Percentiles rank a stretch among this genome's conserved stretches.
These are phyloP conservation scores for Elongisporangium prolatum DNA, from an alignment of 352 stramenopile genomes.

Conservation along the genomic window DNA sequence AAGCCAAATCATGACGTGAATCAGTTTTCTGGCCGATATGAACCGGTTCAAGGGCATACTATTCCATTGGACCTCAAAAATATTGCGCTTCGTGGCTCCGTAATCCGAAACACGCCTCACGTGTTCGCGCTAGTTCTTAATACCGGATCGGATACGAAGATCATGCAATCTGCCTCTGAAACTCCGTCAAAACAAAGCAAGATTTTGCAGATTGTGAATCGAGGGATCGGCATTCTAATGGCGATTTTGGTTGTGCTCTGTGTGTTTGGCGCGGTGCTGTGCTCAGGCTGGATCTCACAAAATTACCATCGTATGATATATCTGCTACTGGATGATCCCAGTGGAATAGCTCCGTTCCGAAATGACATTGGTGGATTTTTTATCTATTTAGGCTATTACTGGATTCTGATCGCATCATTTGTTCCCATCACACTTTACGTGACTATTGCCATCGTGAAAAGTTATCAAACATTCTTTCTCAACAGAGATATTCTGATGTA, in stretches of 20 bases:
- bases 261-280: conserved; percentile 62
- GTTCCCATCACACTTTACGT: conserved; percentile 88
- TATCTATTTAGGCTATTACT: conserved; percentile 85
- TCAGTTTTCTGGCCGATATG: conserved; percentile 73
- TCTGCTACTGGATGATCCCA: conserved; percentile 63
- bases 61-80: conserved; percentile 87
- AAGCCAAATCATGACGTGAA: conserved; percentile 88
- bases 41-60: conserved; percentile 65
- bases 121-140: conserved; percentile 81
- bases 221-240: conserved; percentile 73
- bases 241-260: conserved; percentile 64
- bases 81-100: conserved; percentile 66
- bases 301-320: conserved; percentile 61
- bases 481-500: conserved; percentile 87
- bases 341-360: conserved; percentile 56
- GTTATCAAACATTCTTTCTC: conserved; percentile 83
- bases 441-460: conserved; percentile 85
- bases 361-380: conserved; percentile 65
- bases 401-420: conserved; percentile 86
- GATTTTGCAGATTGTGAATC: conserved; percentile 81
- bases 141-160: conserved; percentile 80
- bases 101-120: conserved; percentile 83
- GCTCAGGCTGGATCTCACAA: conserved; percentile 58
- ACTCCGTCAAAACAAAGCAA: conserved; percentile 78
- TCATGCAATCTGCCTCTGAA: conserved; percentile 80